Base-by-base conservation (phyloP, 225 moss, liverwort and hornwort genomes). In the Lunularia cruciata region DNA sequence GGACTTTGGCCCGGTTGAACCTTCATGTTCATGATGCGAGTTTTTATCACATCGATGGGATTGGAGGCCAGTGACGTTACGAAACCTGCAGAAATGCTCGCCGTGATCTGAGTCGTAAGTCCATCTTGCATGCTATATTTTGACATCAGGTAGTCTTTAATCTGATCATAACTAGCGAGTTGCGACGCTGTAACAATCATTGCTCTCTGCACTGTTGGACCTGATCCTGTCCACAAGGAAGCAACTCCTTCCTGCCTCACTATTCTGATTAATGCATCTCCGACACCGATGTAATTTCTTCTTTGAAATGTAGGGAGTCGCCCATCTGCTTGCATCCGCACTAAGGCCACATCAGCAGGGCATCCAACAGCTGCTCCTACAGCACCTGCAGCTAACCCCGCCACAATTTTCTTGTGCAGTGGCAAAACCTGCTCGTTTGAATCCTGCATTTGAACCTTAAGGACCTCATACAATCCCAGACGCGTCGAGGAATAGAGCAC, bases 251-350 rank as follows among this genome's bases (percentile, higher is more conserved):
- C 84, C 18, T 84, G 85, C 0, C 72, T 77, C 9, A 83, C 76
- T 78, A 92, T 92, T 13, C 87, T 77, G 20, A 69, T 25, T 46
- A 92, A 49, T 0, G 91, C 91, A 40, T 92, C 82, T 0, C 81
- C 82, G 0, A 89, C 91, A 3, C 91, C 82, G 0, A 74, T 77
- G 47, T 92, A 89, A 27, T 92, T 92, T 12, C 89, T 54, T 47
- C 87, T 57, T 26, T 85, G 83, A 8, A 60, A 45, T 9, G 63
- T 0, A 0, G 87, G 87, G 0, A 83, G 82, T 0, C 87, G 59
- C 0, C 91, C 91, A 38, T 92, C 91, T 3, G 87, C 91, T 76
- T 92, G 91, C 91, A 92, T 92, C 54, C 91, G 59, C 20, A 92
- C 89, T 80, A 92, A 81, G 0, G 91, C 89, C 27, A 92, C 66